Percentiles rank a stretch among this genome's conserved stretches.
phyloP scores from a whole-genome alignment of 202 grass and related monocot species.

The Setaria viridis region DNA sequence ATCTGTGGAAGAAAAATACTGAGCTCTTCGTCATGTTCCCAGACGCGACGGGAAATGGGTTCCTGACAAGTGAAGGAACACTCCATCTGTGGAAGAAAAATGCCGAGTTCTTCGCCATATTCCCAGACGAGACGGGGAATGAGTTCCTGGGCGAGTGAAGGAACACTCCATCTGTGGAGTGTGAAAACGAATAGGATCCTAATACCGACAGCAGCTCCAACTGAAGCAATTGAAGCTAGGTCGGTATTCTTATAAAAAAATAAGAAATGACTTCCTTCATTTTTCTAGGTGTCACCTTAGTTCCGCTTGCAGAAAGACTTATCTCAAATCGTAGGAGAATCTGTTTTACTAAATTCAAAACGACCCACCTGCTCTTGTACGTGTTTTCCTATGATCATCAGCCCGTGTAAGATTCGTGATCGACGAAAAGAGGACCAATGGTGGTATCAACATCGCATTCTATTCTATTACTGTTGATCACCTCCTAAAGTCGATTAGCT shows the following conservation, averaged over 20 bases:
- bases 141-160: slow-evolving; percentile 18
- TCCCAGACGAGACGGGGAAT: slow-evolving; percentile 8
- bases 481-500: neutral
- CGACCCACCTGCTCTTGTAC: slow-evolving; percentile 16
- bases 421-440: neutral
- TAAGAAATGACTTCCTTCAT: no score
- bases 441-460: neutral
- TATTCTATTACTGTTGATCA: neutral
- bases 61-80: no score
- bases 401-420: neutral
- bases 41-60: no score
- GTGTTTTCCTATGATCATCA: neutral
- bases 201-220: no score
- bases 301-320: neutral
- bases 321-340: no score
- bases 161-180: slow-evolving; percentile 1
- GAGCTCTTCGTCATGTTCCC: no score
- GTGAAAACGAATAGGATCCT: neutral
- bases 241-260: no score
- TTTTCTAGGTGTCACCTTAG: no score
- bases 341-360: no score
- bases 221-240: no score
- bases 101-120: slow-evolving; percentile 13
- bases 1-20: no score
- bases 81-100: neutral